These are phyloP conservation scores for Grosmannia serpens DNA, from an alignment of 2,329 filamentous ascomycete species.

Conservation along the genomic window DNA sequence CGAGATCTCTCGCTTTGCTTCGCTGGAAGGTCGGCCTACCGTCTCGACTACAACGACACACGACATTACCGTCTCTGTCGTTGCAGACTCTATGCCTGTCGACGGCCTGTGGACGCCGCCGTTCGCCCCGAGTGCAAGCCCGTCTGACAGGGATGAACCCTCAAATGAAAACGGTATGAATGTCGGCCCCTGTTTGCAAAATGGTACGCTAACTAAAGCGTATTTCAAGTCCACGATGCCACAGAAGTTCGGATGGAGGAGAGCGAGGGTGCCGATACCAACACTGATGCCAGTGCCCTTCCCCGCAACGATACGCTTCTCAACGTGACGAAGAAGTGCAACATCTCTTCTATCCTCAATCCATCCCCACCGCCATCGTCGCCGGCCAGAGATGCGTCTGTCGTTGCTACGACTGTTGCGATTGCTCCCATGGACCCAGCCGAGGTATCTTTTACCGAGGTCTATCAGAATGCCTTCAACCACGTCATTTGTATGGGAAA, in stretches of 20 bases:
- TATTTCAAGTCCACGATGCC: background rate
- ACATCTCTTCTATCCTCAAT: constrained; percentile 13
- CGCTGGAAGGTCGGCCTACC: background rate
- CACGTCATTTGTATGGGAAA: background rate
- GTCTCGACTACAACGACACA: background rate
- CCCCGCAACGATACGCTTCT: background rate
- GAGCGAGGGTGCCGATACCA: background rate
- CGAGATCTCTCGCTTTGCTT: background rate
- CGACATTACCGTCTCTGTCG: background rate
- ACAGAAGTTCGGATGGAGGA: background rate
- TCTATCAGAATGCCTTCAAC: background rate
- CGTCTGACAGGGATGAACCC: background rate
- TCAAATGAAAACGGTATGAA: background rate
- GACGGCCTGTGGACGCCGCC: background rate
- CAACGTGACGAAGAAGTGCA: constrained; percentile 1
- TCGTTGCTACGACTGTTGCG: background rate
- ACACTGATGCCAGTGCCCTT: too few relatives aligned
- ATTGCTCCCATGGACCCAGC: background rate
- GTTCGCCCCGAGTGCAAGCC: background rate
- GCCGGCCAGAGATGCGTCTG: background rate
- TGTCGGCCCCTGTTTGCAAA: background rate
- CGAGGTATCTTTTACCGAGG: background rate
- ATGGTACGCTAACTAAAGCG: background rate
- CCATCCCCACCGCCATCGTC: constrained; percentile 5
- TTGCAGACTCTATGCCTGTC: background rate